These are phyloP conservation scores for Fusarium sulawesiense DNA, from an alignment of 2,329 filamentous ascomycete genomes.

Conservation along the genomic window DNA sequence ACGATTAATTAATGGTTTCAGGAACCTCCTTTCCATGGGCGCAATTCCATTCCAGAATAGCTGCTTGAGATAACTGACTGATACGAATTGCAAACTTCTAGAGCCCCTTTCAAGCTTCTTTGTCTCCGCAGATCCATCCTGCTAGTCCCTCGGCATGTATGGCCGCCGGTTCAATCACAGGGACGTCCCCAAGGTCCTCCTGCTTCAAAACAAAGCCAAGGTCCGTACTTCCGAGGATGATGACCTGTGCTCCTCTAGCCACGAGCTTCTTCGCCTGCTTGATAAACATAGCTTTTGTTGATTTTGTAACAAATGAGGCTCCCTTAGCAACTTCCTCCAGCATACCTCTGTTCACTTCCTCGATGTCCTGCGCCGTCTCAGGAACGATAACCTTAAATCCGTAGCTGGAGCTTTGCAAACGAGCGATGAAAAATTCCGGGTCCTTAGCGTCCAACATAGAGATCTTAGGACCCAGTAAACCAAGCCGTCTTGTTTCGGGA, in stretches of 20 bases:
- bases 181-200: neutral
- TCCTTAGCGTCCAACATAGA: neutral
- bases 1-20: no score
- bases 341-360: conserved; percentile 1
- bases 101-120: neutral
- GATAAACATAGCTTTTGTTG: neutral
- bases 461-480: neutral
- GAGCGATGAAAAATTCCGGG: neutral
- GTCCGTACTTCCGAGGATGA: neutral
- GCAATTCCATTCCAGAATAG: no score
- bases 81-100: no score
- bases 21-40: no score
- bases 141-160: neutral
- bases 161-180: neutral
- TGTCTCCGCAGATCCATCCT: neutral
- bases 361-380: neutral
- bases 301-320: neutral
- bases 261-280: neutral
- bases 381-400: neutral
- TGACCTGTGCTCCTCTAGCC: neutral
- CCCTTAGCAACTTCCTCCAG: conserved; percentile 7
- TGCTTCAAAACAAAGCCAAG: neutral
- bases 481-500: no score
- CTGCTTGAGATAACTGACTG: no score
- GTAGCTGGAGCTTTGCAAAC: neutral